phyloP scores from a whole-genome alignment of 495 filamentous ascomycete species.

The Tetracladium setigerum region DNA sequence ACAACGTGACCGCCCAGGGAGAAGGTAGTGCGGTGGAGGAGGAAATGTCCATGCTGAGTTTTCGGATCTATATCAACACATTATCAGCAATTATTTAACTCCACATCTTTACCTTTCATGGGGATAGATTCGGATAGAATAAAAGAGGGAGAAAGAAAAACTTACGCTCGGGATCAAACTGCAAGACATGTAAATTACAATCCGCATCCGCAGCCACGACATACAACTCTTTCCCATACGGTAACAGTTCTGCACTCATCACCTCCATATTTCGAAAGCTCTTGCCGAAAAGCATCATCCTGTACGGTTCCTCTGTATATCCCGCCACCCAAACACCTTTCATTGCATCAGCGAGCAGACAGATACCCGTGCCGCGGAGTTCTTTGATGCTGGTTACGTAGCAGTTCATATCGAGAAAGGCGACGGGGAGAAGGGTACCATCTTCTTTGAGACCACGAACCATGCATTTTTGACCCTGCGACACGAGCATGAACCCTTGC shows the following conservation, averaged over 20 bases:
- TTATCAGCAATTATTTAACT: neutral
- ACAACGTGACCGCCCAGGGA: conserved; percentile 69
- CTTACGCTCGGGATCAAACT: conserved; percentile 86
- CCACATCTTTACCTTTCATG: too few relatives aligned
- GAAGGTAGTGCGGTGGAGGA: conserved; percentile 82
- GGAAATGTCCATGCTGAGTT: conserved; percentile 78
- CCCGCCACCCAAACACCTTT: conserved; percentile 95
- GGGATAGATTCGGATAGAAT: too few relatives aligned
- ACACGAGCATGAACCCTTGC: conserved; percentile 82
- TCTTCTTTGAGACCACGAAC: conserved; percentile 94
- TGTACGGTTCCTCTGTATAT: conserved; percentile 91
- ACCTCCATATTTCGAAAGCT: conserved; percentile 67
- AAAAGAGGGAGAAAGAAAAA: conserved; percentile 7
- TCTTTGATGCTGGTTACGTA: conserved; percentile 79
- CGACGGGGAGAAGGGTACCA: conserved; percentile 80
- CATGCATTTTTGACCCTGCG: conserved; percentile 96
- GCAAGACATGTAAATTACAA: conserved; percentile 75
- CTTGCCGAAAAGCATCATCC: conserved; percentile 90
- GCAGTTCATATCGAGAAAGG: conserved; percentile 96
- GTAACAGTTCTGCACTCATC: conserved; percentile 78
- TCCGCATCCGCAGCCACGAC: conserved; percentile 80
- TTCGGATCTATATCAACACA: conserved; percentile 65
- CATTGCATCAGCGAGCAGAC: conserved; percentile 76
- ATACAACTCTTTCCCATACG: conserved; percentile 73
- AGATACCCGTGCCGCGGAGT: conserved; percentile 73